Conservation (phyloP, 148 eudicot species). For the Nepenthes mirabilis region DNA sequence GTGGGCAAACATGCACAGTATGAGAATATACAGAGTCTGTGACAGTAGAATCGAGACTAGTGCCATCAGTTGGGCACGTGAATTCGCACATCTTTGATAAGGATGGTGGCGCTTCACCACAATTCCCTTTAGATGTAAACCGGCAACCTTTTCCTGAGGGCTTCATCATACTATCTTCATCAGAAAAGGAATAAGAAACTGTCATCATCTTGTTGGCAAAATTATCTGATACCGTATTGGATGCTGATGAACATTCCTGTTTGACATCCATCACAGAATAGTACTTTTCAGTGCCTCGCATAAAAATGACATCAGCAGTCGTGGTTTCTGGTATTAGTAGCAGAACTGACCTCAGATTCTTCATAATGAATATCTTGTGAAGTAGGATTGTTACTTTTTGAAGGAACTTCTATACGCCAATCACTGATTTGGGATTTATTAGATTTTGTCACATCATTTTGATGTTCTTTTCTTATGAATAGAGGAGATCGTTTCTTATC, state of each 20-base stretch:
- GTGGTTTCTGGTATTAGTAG: slow-evolving; percentile 36
- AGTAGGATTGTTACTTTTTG: slow-evolving; percentile 24
- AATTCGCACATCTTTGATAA: slow-evolving; percentile 11
- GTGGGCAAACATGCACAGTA: slow-evolving; percentile 27
- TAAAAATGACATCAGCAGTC: slow-evolving; percentile 35
- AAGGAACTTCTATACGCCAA: slow-evolving; percentile 61
- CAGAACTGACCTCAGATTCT: slow-evolving; percentile 53
- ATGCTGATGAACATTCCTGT: slow-evolving; percentile 62
- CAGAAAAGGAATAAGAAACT: slow-evolving; percentile 20
- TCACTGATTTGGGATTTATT: slow-evolving; percentile 32
- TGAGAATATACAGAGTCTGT: slow-evolving; percentile 45
- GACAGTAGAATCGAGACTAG: slow-evolving; percentile 63
- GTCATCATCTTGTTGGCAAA: slow-evolving; percentile 29
- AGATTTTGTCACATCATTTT: slow-evolving; percentile 21
- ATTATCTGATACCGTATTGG: slow-evolving; percentile 38
- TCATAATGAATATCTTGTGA: slow-evolving; percentile 30
- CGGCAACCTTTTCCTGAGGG: slow-evolving; percentile 17
- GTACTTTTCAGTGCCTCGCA: slow-evolving; percentile 35
- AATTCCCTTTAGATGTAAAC: slow-evolving; percentile 30
- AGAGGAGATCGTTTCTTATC: slow-evolving; percentile 33
- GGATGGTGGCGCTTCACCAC: slow-evolving; percentile 27
- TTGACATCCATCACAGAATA: slow-evolving; percentile 55
- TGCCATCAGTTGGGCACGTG: slow-evolving; percentile 20
- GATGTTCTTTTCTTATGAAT: slow-evolving; percentile 27
- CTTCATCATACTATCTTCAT: slow-evolving; percentile 26